Percentiles rank a stretch among this genome's conserved stretches.
Conservation (phyloP, 352 stramenopile genomes). For the Vaucheria bursata region DNA sequence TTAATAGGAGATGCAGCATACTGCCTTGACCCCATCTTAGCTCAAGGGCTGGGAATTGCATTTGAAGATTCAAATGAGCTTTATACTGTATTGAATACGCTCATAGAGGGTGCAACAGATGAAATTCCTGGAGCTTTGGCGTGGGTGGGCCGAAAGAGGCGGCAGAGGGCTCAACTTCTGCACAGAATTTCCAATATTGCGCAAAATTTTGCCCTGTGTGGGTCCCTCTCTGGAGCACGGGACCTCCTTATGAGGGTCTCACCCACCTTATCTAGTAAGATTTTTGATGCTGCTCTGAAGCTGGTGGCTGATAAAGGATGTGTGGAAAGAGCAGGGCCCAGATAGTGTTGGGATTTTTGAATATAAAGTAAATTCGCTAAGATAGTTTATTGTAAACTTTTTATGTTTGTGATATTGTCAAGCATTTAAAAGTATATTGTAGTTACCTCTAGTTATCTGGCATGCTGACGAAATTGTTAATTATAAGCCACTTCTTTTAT, state of each 20-base stretch:
- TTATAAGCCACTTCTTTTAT: no score
- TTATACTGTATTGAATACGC: not conserved
- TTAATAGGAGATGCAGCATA: constrained; percentile 7
- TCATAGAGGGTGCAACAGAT: not conserved
- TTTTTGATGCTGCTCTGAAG: not conserved
- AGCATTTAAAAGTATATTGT: no score
- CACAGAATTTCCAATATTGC: no score
- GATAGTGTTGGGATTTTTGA: no score
- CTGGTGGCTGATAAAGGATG: not conserved
- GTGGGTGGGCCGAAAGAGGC: not conserved
- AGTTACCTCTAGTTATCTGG: no score
- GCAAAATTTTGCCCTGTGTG: not conserved
- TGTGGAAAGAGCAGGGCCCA: not conserved
- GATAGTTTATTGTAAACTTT: no score
- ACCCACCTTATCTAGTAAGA: not conserved
- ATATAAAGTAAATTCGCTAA: no score
- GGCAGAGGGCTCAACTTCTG: not conserved
- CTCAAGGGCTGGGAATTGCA: not conserved
- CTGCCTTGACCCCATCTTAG: not conserved
- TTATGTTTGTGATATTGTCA: no score
- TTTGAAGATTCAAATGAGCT: constrained; percentile 9
- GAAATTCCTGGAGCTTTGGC: not conserved
- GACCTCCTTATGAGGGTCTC: not conserved
- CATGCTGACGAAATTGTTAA: no score
- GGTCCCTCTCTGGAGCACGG: not conserved